These are phyloP conservation scores for Zygoascus tannicola DNA, from an alignment of 805 yeast species.

Conservation along the genomic window DNA sequence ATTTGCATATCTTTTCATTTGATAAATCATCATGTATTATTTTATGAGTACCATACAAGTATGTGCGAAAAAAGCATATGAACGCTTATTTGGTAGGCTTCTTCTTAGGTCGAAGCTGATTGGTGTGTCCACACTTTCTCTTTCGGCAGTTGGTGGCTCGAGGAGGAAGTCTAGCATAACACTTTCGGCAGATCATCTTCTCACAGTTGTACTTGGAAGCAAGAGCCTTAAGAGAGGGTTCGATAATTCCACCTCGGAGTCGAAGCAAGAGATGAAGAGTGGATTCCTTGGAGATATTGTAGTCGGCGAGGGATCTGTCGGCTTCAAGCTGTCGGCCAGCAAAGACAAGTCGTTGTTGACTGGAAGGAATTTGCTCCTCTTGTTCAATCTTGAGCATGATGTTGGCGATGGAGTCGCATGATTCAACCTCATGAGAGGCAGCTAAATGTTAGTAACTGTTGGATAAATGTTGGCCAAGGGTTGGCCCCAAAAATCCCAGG, in stretches of 20 bases:
- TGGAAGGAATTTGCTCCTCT: constrained; percentile 99
- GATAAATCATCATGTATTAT: too few species aligned
- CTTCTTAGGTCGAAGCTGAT: constrained; percentile 99
- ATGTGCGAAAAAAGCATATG: too few species aligned
- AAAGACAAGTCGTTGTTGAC: constrained; percentile 98
- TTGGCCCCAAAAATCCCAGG: constrained; percentile 6
- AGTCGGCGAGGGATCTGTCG: constrained; percentile 97
- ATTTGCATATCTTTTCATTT: too few species aligned
- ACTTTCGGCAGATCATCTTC: constrained; percentile 97
- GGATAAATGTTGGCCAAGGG: constrained; percentile 17
- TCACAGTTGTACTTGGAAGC: constrained; percentile 99
- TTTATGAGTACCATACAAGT: neutral
- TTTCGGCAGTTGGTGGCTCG: constrained; percentile 99
- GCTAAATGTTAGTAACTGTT: constrained; percentile 32
- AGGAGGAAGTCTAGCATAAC: constrained; percentile 99
- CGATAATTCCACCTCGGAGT: constrained; percentile 98
- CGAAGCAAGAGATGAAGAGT: constrained; percentile 92
- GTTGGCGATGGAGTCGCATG: constrained; percentile 97
- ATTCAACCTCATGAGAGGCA: constrained; percentile 97
- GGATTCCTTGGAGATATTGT: constrained; percentile 99
- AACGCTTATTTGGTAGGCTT: constrained; percentile 84
- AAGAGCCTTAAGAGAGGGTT: constrained; percentile 97
- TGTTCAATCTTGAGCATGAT: constrained; percentile 98
- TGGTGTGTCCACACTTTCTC: constrained; percentile 99
- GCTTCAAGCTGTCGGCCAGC: constrained; percentile 99